Conservation (phyloP, 2,329 filamentous ascomycete genomes). For the Eutypella sp. region DNA sequence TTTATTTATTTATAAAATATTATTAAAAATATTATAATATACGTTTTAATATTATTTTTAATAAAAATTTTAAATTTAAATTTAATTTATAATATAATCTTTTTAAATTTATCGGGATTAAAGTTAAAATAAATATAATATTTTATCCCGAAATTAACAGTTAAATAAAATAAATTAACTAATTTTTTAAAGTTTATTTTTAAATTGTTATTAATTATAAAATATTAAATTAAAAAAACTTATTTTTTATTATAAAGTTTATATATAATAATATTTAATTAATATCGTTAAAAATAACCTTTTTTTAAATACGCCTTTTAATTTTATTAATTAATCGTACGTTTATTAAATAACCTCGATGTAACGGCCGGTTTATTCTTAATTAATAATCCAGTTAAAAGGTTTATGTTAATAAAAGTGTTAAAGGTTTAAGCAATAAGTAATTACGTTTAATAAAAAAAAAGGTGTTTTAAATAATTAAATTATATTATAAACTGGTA, state of each 20-base stretch:
- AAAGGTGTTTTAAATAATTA: no score
- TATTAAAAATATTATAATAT: not conserved
- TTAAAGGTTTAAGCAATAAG: no score
- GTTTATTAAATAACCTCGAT: no score
- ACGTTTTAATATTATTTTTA: not conserved
- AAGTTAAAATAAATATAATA: conserved; percentile 1
- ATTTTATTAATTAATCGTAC: no score
- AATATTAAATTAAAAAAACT: not conserved
- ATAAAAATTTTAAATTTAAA: not conserved
- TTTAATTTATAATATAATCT: not conserved
- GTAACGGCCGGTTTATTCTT: no score
- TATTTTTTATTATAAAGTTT: not conserved
- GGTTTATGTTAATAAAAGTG: no score
- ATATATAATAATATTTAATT: not conserved
- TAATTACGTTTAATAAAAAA: no score
- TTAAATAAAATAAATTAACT: not conserved
- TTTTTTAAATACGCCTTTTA: no score
- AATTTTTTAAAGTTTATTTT: not conserved
- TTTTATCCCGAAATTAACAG: no score
- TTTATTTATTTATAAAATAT: not conserved
- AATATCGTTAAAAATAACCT: not conserved
- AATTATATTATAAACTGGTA: no score
- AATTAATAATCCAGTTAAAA: no score
- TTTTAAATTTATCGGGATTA: not conserved
- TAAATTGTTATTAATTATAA: not conserved